Percentiles rank a stretch among this genome's conserved stretches.
These are phyloP conservation scores for Tulasnella sp. DNA, from an alignment of 768 basidiomycete species.

Conservation along the genomic window DNA sequence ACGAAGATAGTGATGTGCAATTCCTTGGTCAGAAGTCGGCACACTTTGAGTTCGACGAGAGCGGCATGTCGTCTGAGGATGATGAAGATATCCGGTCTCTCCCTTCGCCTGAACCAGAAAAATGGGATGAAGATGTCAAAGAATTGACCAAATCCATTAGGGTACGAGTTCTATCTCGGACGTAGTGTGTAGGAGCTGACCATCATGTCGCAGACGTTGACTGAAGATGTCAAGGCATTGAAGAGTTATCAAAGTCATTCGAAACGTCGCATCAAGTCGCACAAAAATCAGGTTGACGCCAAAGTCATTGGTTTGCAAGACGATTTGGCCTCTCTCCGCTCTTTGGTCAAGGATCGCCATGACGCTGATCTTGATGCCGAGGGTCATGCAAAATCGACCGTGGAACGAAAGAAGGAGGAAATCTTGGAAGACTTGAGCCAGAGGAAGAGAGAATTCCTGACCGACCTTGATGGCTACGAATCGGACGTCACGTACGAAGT, in stretches of 20 bases:
- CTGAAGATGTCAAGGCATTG: neutral
- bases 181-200: no score
- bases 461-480: conserved; percentile 1
- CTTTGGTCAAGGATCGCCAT: neutral
- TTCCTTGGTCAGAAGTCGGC: no score
- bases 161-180: neutral
- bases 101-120: neutral
- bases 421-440: neutral
- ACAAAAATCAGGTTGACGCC: conserved; percentile 1
- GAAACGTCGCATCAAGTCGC: neutral
- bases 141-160: neutral
- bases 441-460: neutral
- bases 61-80: no score
- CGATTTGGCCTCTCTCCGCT: neutral
- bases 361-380: no score
- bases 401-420: neutral
- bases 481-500: neutral
- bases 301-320: neutral
- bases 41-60: no score
- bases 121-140: neutral
- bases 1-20: no score
- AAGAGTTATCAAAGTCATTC: neutral
- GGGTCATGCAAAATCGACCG: neutral
- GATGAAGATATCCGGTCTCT: neutral
- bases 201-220: neutral